A percentile compares a stretch with the other conserved stretches of the same genome.
phyloP scores from a whole-genome alignment of 352 stramenopile species.

The Paralagenidium karlingii region DNA sequence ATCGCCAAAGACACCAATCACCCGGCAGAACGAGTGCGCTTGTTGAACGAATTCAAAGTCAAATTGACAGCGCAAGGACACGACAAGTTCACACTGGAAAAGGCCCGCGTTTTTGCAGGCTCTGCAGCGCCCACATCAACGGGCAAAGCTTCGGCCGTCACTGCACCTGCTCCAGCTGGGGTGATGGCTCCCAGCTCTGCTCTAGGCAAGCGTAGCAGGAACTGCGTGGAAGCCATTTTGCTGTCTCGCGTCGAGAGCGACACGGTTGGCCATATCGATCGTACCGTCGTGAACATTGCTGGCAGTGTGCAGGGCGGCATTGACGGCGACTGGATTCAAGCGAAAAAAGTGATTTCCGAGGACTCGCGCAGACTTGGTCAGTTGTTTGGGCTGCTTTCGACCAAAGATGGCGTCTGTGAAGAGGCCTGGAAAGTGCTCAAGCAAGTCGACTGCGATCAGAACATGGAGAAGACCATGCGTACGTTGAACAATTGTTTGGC shows the following conservation, averaged over 20 bases:
- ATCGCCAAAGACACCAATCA: constrained; percentile 53
- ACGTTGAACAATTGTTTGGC: constrained; percentile 45
- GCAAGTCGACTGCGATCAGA: constrained; percentile 36
- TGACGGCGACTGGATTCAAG: constrained; percentile 60
- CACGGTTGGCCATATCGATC: constrained; percentile 33
- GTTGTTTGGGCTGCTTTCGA: neutral
- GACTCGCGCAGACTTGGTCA: constrained; percentile 17
- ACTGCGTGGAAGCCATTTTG: constrained; percentile 40
- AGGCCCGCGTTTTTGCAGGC: constrained; percentile 33
- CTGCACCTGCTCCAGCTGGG: constrained; percentile 9
- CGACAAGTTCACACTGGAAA: constrained; percentile 55
- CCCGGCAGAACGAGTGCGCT: constrained; percentile 40
- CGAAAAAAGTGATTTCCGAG: constrained; percentile 37
- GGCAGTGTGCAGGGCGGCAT: constrained; percentile 18
- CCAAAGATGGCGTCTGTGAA: constrained; percentile 1
- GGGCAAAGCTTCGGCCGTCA: constrained; percentile 11
- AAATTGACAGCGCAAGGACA: constrained; percentile 57
- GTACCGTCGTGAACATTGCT: constrained; percentile 20
- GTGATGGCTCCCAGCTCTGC: neutral
- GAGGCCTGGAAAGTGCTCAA: constrained; percentile 53
- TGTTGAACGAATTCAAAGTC: constrained; percentile 57
- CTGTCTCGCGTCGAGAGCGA: constrained; percentile 55
- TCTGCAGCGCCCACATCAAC: constrained; percentile 8
- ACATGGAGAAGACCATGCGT: constrained; percentile 60
- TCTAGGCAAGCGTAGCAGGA: constrained; percentile 3